These are phyloP conservation scores for Aspergillus pseudoglaucus DNA, from an alignment of 2,329 filamentous ascomycete species.

Conservation along the genomic window DNA sequence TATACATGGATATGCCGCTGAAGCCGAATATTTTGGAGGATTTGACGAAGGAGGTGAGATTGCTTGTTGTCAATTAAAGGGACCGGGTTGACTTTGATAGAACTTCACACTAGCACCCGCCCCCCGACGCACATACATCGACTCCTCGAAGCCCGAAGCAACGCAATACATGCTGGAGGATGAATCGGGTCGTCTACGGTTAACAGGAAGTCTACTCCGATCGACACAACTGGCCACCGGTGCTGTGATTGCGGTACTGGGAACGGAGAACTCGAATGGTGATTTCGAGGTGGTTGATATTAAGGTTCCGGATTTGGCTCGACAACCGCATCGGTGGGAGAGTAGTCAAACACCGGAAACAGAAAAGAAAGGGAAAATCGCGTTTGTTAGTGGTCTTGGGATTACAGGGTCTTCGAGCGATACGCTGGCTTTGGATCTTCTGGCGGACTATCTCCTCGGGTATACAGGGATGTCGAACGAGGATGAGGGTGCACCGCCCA, in stretches of 20 bases:
- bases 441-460: constrained; percentile 82
- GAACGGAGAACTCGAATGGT: constrained; percentile 85
- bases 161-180: constrained; percentile 84
- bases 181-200: constrained; percentile 78
- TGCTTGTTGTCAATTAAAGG: not conserved
- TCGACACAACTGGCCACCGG: constrained; percentile 77
- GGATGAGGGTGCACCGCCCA: constrained; percentile 32
- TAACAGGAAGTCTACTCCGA: constrained; percentile 65
- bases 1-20: constrained; percentile 94
- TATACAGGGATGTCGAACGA: constrained; percentile 54
- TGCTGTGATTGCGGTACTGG: constrained; percentile 88
- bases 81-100: constrained; percentile 35
- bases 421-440: constrained; percentile 65
- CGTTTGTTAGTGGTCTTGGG: constrained; percentile 79
- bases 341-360: constrained; percentile 39
- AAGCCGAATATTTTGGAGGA: constrained; percentile 97
- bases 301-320: constrained; percentile 77
- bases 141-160: constrained; percentile 35
- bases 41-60: constrained; percentile 76
- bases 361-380: constrained; percentile 59
- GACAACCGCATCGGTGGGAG: constrained; percentile 75
- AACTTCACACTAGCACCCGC: constrained; percentile 84
- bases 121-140: constrained; percentile 67
- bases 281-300: constrained; percentile 90
- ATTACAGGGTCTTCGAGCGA: constrained; percentile 74